phyloP scores from a whole-genome alignment of 768 basidiomycete species.

The Lentinula aciculospora region DNA sequence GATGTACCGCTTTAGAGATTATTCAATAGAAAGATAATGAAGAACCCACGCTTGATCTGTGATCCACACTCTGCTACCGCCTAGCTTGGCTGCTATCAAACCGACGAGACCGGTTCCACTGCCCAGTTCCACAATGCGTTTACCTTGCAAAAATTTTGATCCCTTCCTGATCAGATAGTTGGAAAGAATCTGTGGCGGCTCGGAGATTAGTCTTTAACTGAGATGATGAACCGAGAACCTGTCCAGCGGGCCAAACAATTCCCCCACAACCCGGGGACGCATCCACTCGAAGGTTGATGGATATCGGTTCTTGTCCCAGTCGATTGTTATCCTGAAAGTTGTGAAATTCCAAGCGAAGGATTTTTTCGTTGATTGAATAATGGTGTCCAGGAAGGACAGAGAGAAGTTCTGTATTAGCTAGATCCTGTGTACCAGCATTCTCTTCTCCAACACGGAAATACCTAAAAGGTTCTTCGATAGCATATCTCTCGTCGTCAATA shows the following conservation, averaged over 20 bases:
- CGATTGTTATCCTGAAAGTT: constrained; percentile 1
- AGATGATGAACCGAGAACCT: constrained; percentile 41
- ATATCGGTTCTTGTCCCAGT: constrained; percentile 22
- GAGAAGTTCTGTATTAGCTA: constrained; percentile 17
- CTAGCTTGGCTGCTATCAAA: constrained; percentile 68
- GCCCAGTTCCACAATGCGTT: constrained; percentile 75
- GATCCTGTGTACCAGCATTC: not conserved
- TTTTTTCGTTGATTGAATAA: constrained; percentile 5
- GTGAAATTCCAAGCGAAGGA: constrained; percentile 4
- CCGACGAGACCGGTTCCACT: constrained; percentile 94
- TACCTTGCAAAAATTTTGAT: constrained; percentile 40
- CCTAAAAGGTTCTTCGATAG: not conserved
- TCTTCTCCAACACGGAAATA: constrained; percentile 5
- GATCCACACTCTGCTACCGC: constrained; percentile 59
- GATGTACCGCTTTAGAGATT: not conserved
- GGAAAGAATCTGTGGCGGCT: constrained; percentile 63
- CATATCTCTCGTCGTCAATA: constrained; percentile 1
- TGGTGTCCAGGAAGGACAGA: constrained; percentile 11
- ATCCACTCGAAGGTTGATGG: constrained; percentile 59
- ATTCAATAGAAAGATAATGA: constrained; percentile 4
- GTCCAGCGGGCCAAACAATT: constrained; percentile 88
- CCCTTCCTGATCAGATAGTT: constrained; percentile 64
- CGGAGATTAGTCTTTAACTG: constrained; percentile 3
- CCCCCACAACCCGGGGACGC: constrained; percentile 89
- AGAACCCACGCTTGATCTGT: constrained; percentile 86